Evolutionary conservation across 2,329 filamentous ascomycete genomes (phyloP).

Genomic region (Zasmidium angulare): DNA sequence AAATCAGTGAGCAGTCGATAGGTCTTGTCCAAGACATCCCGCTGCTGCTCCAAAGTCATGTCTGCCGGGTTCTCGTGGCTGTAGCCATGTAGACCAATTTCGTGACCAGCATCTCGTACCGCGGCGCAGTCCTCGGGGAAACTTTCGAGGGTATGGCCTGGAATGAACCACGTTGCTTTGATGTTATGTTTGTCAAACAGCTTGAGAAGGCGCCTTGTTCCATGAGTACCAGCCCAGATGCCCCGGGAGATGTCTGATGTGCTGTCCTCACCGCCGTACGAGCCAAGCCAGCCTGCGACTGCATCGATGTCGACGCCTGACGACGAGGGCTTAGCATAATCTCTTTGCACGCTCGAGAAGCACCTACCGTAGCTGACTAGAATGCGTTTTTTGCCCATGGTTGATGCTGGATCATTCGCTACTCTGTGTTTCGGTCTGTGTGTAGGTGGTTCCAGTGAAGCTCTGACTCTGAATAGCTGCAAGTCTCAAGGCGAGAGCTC

Average conservation of each 20-base stretch:
- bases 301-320: conserved; percentile 66
- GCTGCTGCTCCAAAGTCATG: conserved; percentile 72
- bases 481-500: no score
- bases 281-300: conserved; percentile 71
- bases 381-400: conserved; percentile 29
- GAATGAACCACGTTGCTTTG: conserved; percentile 65
- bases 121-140: conserved; percentile 64
- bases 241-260: conserved; percentile 69
- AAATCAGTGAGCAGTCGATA: conserved; percentile 69
- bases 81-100: conserved; percentile 68
- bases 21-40: conserved; percentile 70
- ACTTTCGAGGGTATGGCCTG: conserved; percentile 61
- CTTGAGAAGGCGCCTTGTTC: conserved; percentile 64
- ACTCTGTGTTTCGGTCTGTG: no score
- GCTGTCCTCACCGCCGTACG: conserved; percentile 70
- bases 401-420: no score
- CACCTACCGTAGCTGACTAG: conserved; percentile 25
- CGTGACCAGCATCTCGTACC: conserved; percentile 62
- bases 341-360: neutral
- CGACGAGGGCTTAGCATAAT: neutral
- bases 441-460: no score
- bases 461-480: no score
- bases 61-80: conserved; percentile 69
- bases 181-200: conserved; percentile 70
- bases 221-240: conserved; percentile 66